Evolutionary conservation across 2,329 filamentous ascomycete genomes (phyloP), one percentile per base, ranked within the genome.

Genomic region (Colletotrichum lentis): DNA sequence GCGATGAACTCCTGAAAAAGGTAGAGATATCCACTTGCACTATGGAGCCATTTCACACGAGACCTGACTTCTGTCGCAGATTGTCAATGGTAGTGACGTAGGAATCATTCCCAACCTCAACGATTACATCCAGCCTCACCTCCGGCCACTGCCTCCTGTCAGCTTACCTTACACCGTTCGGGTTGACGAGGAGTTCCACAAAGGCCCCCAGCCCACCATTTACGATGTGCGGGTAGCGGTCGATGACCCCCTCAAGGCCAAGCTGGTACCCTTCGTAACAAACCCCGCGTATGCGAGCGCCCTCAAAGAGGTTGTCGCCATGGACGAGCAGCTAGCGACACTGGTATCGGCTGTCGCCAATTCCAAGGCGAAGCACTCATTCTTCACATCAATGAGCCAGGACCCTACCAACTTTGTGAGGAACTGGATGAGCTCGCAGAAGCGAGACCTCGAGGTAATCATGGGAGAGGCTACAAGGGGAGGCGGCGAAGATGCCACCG

Each of bases 161-260:
- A 90, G 91, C 74, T 86, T 99, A 41, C 86, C 89, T 24, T 99
- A 97, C 82, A 99, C 94, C 10, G 96, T 99, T 76, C 93, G 95
- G 67, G 91, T 97, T 47, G 96, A 99, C 77, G 86, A 93, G 74
- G 88, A 90, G 10, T 95, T 94, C 75, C 90, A 95, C 76, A 89
- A 88, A 72, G 81, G 89, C 64, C 90, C 93, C 4, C 83, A 88
- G 59, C 90, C 93, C 1, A 97, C 94, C 6, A 84, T 98, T 73
- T 97, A 97, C 81, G 95, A 98, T 78, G 85, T 99, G 55, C 90
- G 90, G 73, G 92, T 99, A 53, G 86, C 89, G 1, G 86, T 97
- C 18, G 92, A 96, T 73, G 93, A 97, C 76, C 93, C 94, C 1
- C 84, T 96, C 57, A 89, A 90, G 59, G 84, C 86, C 41, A 87